Evolutionary conservation across 176 grass and related monocot genomes (phyloP).

Genomic region (Poa annua): DNA sequence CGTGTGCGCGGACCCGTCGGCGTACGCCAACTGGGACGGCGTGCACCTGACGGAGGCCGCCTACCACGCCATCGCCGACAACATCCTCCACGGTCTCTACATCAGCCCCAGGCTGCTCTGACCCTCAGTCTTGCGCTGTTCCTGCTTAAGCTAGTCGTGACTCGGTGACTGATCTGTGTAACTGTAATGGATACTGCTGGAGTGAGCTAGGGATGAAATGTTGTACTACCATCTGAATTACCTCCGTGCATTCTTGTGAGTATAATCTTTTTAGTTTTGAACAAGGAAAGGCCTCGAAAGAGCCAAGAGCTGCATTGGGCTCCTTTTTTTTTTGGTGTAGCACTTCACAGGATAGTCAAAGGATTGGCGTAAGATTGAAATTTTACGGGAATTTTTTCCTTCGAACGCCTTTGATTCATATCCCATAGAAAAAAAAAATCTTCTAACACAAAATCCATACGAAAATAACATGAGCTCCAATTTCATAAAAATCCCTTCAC

Average conservation of each 20-base stretch:
- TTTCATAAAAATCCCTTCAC: too few species aligned
- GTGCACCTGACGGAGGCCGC: conserved; percentile 83
- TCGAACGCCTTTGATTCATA: too few species aligned
- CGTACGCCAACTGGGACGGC: conserved; percentile 85
- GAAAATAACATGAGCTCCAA: too few species aligned
- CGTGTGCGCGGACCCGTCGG: conserved; percentile 72
- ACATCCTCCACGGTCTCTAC: conserved; percentile 68
- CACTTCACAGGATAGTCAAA: too few species aligned
- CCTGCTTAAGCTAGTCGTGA: conserved; percentile 19
- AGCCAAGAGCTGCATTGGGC: too few species aligned
- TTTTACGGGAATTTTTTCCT: too few species aligned
- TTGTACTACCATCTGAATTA: neutral
- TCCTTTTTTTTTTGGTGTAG: too few species aligned
- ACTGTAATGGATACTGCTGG: neutral
- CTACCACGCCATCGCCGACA: conserved; percentile 71
- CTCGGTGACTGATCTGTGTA: neutral
- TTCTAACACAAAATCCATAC: too few species aligned
- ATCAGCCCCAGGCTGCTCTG: conserved; percentile 60
- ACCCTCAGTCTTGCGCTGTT: neutral
- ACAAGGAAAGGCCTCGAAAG: too few species aligned
- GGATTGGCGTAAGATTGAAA: too few species aligned
- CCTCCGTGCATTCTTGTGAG: neutral
- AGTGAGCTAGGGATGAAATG: neutral
- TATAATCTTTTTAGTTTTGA: too few species aligned
- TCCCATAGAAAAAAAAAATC: too few species aligned